Evolutionary conservation across 73 alveolate genomes (phyloP).

Genomic region (Stentor roeselii): DNA sequence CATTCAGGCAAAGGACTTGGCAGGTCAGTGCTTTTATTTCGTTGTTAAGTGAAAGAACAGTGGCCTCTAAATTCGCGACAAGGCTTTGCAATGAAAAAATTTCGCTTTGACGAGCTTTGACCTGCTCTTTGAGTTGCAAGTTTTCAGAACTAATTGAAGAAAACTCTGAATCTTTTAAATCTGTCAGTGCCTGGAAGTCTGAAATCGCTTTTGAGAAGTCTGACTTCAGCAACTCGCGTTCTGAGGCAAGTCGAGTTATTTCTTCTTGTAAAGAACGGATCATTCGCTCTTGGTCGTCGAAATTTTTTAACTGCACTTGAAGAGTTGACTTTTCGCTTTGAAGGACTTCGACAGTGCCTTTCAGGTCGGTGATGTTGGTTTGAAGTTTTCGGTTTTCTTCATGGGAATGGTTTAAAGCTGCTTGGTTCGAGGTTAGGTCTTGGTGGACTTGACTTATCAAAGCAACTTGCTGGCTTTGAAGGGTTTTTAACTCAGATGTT

Average conservation of each 20-base stretch:
- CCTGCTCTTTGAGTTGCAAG: not conserved
- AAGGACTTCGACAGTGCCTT: not conserved
- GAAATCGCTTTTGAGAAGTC: not conserved
- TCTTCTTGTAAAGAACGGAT: not conserved
- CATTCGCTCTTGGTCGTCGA: not conserved
- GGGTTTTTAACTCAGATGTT: not conserved
- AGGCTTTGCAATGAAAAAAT: not conserved
- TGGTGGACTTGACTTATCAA: not conserved
- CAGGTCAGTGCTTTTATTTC: not conserved
- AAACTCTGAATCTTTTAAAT: not conserved
- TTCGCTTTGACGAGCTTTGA: not conserved
- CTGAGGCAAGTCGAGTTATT: not conserved
- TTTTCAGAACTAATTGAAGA: not conserved
- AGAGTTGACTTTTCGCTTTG: not conserved
- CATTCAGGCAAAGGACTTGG: not conserved
- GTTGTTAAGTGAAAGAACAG: not conserved
- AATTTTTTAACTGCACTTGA: not conserved
- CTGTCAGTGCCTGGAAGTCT: not conserved
- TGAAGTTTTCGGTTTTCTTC: not conserved
- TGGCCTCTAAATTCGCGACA: not conserved
- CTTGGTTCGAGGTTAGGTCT: not conserved
- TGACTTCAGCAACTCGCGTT: not conserved
- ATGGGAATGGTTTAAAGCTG: not conserved
- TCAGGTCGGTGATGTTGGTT: not conserved
- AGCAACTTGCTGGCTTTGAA: not conserved